A percentile compares a stretch with the other conserved stretches of the same genome.
phyloP scores from a whole-genome alignment of 176 grass and related monocot species.

The Cenchrus americanus region DNA sequence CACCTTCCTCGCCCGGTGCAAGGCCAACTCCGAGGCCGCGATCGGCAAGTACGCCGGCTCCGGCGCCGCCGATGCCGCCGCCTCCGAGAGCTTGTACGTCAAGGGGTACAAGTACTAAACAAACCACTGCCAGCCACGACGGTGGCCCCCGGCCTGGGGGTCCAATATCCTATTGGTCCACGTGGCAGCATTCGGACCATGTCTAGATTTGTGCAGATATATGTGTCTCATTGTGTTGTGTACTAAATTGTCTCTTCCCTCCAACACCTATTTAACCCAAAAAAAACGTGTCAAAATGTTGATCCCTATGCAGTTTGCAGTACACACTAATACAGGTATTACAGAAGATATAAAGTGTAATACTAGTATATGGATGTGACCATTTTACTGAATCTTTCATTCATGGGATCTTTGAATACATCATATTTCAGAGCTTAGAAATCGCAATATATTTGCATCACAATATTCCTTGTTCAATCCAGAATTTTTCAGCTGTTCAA shows the following conservation, averaged over 20 bases:
- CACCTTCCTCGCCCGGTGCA: slow-evolving; percentile 75
- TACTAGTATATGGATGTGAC: neutral
- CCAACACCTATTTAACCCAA: slow-evolving; percentile 29
- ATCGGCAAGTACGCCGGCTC: slow-evolving; percentile 78
- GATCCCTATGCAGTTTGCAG: slow-evolving; percentile 30
- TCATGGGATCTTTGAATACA: neutral
- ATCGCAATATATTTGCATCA: neutral
- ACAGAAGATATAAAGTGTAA: slow-evolving; percentile 31
- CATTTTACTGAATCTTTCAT: neutral
- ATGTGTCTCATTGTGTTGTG: slow-evolving; percentile 2
- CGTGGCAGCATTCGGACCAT: neutral
- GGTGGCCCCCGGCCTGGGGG: neutral
- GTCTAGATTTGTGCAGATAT: slow-evolving; percentile 35
- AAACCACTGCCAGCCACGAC: no score
- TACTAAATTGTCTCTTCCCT: slow-evolving; percentile 8
- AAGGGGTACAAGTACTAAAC: slow-evolving; percentile 84
- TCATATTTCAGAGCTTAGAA: neutral
- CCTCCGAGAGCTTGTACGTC: slow-evolving; percentile 90
- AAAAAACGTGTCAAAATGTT: slow-evolving; percentile 17
- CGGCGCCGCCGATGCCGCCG: slow-evolving; percentile 52
- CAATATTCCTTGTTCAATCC: slow-evolving; percentile 2
- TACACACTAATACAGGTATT: slow-evolving; percentile 28
- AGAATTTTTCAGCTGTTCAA: neutral
- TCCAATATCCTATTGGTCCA: neutral
- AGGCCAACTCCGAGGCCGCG: slow-evolving; percentile 80